Evolutionary conservation across 139 green algal species (phyloP).

Genomic region (Chlorella sp.): DNA sequence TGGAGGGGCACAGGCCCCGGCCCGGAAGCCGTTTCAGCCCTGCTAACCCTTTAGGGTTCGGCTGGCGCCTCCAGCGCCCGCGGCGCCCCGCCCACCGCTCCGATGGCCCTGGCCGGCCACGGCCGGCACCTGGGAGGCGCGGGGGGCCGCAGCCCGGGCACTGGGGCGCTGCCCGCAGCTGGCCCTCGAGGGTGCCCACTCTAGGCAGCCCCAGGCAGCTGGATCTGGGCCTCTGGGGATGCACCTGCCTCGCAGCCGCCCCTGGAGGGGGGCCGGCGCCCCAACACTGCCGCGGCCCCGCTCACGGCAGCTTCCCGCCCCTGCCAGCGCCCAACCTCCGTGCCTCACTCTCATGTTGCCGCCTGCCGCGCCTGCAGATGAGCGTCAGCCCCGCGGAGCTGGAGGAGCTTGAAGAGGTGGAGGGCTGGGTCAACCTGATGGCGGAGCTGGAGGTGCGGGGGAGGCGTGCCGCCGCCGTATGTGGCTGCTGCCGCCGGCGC

Average conservation of each 20-base stretch:
- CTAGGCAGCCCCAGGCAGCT: too few species aligned
- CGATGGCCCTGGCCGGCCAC: too few species aligned
- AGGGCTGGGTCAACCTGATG: conserved; percentile 48
- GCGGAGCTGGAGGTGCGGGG: conserved; percentile 30
- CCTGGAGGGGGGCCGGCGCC: background rate
- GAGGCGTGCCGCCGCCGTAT: background rate
- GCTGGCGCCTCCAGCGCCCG: too few species aligned
- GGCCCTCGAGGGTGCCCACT: too few species aligned
- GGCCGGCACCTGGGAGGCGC: too few species aligned
- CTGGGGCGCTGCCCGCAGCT: too few species aligned
- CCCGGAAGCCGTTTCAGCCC: background rate
- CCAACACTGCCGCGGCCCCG: background rate
- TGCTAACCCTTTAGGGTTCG: background rate
- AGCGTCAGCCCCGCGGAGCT: conserved; percentile 34
- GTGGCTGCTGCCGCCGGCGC: background rate
- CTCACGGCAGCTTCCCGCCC: background rate
- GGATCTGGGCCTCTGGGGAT: background rate
- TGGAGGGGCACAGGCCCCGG: background rate
- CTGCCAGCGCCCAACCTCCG: background rate
- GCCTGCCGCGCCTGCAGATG: conserved; percentile 1
- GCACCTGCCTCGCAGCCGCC: too few species aligned
- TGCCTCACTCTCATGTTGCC: too few species aligned
- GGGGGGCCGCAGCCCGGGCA: too few species aligned
- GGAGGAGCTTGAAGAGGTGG: conserved; percentile 41
- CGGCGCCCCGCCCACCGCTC: too few species aligned